A percentile compares a stretch with the other conserved stretches of the same genome.
Evolutionary conservation across 345 rosid species (phyloP).

Genomic region (Theobroma cacao): DNA sequence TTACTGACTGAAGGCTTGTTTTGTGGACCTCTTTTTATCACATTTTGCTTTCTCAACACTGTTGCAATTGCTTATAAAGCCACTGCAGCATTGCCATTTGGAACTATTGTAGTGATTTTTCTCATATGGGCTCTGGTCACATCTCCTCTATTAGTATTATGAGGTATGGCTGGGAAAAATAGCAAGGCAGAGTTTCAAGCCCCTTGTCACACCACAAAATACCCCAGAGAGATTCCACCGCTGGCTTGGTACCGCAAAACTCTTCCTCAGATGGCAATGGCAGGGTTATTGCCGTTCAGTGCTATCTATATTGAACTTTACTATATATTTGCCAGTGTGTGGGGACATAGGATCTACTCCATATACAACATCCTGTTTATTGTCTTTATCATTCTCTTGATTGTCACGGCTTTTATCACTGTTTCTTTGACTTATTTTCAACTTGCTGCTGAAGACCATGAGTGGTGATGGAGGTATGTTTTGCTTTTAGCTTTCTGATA

Average conservation of each 20-base stretch:
- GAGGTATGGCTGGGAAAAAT: conserved; percentile 58
- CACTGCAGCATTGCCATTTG: conserved; percentile 55
- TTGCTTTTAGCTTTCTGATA: neutral
- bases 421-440: conserved; percentile 58
- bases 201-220: conserved; percentile 51
- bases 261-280: conserved; percentile 61
- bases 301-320: conserved; percentile 56
- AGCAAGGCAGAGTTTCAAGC: conserved; percentile 55
- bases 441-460: conserved; percentile 56
- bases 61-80: conserved; percentile 46
- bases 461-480: conserved; percentile 60
- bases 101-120: conserved; percentile 48
- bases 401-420: conserved; percentile 48
- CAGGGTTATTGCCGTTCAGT: conserved; percentile 54
- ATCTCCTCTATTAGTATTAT: conserved; percentile 45
- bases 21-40: conserved; percentile 43
- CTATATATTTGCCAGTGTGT: conserved; percentile 57
- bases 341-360: conserved; percentile 58
- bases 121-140: conserved; percentile 52
- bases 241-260: conserved; percentile 46
- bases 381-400: conserved; percentile 52
- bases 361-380: conserved; percentile 54
- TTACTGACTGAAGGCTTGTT: conserved; percentile 42
- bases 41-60: conserved; percentile 51
- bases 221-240: conserved; percentile 53